A percentile compares a stretch with the other conserved stretches of the same genome.
phyloP scores from a whole-genome alignment of 2,329 filamentous ascomycete genomes.

The Aspergillus caelatus region DNA sequence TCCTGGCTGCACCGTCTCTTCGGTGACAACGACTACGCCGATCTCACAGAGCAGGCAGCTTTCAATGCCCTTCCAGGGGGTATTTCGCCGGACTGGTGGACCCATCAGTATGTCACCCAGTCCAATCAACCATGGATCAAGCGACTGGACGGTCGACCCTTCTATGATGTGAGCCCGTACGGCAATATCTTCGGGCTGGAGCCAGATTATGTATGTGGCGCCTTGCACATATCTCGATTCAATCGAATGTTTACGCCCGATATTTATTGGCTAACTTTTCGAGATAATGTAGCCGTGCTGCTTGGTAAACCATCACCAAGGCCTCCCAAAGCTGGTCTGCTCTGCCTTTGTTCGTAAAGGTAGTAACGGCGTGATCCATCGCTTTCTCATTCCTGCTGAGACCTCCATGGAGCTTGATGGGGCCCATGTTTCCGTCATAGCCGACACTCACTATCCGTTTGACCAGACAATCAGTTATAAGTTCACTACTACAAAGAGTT shows the following conservation, averaged over 20 bases:
- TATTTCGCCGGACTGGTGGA: constrained; percentile 58
- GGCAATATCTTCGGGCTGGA: constrained; percentile 57
- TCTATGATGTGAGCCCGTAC: constrained; percentile 52
- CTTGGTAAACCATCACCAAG: constrained; percentile 62
- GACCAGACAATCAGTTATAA: background rate
- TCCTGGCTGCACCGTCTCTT: constrained; percentile 55
- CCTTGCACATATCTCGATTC: background rate
- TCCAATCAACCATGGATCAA: constrained; percentile 57
- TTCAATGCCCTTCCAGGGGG: constrained; percentile 60
- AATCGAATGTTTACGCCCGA: background rate
- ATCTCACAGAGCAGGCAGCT: constrained; percentile 55
- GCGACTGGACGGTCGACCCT: constrained; percentile 47
- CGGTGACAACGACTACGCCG: constrained; percentile 52
- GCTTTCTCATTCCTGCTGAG: constrained; percentile 51
- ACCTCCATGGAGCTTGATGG: constrained; percentile 37
- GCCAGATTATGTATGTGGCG: constrained; percentile 42
- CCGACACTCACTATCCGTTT: constrained; percentile 5
- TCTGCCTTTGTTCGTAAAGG: constrained; percentile 50
- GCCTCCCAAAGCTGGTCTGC: constrained; percentile 58
- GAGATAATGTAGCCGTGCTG: constrained; percentile 47
- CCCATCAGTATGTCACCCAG: constrained; percentile 58
- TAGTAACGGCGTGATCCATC: constrained; percentile 52
- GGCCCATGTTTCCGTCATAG: background rate
- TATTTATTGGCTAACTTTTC: background rate
- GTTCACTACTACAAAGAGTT: background rate